Evolutionary conservation across 179 eudicot genomes (phyloP), one percentile per base, ranked within the genome.

Genomic region (Actinidia polygama): DNA sequence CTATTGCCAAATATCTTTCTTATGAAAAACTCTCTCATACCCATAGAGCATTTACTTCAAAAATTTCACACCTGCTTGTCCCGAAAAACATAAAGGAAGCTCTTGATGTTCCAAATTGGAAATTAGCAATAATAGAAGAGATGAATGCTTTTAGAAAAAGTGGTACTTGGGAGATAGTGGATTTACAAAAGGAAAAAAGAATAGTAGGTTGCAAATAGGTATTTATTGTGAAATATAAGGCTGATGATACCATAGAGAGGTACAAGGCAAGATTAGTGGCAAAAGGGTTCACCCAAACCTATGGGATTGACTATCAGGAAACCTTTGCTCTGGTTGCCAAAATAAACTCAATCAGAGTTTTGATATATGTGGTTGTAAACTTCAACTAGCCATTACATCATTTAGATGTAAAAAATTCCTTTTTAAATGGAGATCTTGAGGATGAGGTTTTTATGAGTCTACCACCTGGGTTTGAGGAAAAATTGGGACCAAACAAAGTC

Each of bases 11-110:
- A 16, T 19, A 59, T 18, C 7, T 59, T 2, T 59, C 23, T 1
- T 59, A 59, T 59, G 64, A 54, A 5, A 47, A 51, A 47, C 36
- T 73, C 6, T 73, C 77, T 9, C 10, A 19, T 5, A n/a, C 0
- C 26, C 61, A 73, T 73, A 51, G 59, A 51, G 77, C 77, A 21
- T 73, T 73, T 51, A 51, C 78, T 53, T 19, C 47, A 51, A 54
- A 75, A 15, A 75, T 75, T 0, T 51, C 36, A 30, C 78, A 75
- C 19, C 3, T 75, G 36, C 10, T 75, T 75, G 47, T 75, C 21
- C 78, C 63, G 0, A 54, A 40, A 75, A 75, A 7, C 14, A 75
- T 75, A 19, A 15, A 75, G 36, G 63, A 75, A 51, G 78, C 46
- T 0, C 14, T 53, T 1, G 46, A 75, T 75, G 46, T 53, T 19